Base-by-base conservation (phyloP, 2,329 filamentous ascomycete genomes). In the Elsinoe australis region DNA sequence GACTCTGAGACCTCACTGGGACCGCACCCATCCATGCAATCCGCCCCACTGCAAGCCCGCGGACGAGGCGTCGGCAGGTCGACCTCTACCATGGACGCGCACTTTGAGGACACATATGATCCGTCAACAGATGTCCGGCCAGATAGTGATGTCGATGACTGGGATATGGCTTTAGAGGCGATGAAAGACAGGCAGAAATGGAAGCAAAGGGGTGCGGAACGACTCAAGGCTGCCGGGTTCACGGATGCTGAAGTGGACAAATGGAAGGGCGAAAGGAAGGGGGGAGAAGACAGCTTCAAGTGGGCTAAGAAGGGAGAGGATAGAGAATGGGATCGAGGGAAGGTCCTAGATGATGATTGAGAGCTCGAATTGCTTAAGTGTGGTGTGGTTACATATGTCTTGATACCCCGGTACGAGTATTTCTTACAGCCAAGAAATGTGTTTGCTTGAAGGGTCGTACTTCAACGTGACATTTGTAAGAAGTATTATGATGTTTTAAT, bases 161-260 rank as follows among this genome's bases (percentile, higher is more conserved):
- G 87, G 88, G 84, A 86, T 35, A 78, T 86, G 56, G 80, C 85
- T 1, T 71, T 92, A 1, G 87, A 94, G 64, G 80, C 82, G 3
- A 73, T 87, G 49, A 77, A 83, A 31, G 87, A 94, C 61, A 79
- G 87, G n/a, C 78, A 86, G 55, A 82, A 81, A 55, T 88, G 85
- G 79, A 81, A 79, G 58, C 74, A 81, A 53, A 79, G 82, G 55
- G 86, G 87, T 22, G 85, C 85, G 5, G 82, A 88, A 46, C 72
- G 88, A 50, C 67, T 95, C 51, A 80, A 80, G 26, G 78, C 78
- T 15, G 87, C 86, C 0, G 89, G 88, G 0, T 94, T 94, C 59
- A 79, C 78, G 1, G 84, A 88, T 12, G 77, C 80, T 3, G 78
- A 88, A 58, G 78, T 95, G 51, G 72, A 75, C 57, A 80, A 80